phyloP scores from a whole-genome alignment of 164 flowering plant genomes.

The Akebia trifoliata region DNA sequence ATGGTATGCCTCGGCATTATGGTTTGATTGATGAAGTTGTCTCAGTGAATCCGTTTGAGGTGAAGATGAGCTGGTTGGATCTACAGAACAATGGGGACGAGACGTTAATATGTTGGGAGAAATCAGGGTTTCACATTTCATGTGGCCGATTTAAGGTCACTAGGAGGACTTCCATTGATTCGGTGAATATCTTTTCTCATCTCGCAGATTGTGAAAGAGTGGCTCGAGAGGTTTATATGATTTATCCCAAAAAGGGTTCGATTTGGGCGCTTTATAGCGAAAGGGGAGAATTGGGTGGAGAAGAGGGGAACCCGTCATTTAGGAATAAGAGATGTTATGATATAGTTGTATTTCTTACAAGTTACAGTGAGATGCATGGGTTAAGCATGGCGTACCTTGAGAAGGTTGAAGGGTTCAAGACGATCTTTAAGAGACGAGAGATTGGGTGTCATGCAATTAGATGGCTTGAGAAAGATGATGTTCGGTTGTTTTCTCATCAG shows the following conservation, averaged over 20 bases:
- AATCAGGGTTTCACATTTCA: slow-evolving; percentile 41
- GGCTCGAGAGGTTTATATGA: slow-evolving; percentile 66
- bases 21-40: slow-evolving; percentile 67
- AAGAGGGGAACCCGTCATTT: slow-evolving; percentile 14
- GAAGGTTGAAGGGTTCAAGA: slow-evolving; percentile 74
- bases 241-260: slow-evolving; percentile 83
- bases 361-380: slow-evolving; percentile 73
- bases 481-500: slow-evolving; percentile 70
- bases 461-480: slow-evolving; percentile 58
- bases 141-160: slow-evolving; percentile 75
- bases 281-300: slow-evolving; percentile 19
- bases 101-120: slow-evolving; percentile 32
- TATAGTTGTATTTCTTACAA: slow-evolving; percentile 63
- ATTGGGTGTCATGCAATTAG: slow-evolving; percentile 65
- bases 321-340: slow-evolving; percentile 38
- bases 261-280: slow-evolving; percentile 81
- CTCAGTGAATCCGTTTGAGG: slow-evolving; percentile 63
- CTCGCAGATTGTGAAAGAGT: slow-evolving; percentile 69
- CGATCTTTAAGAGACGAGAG: slow-evolving; percentile 68
- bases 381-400: slow-evolving; percentile 86
- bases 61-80: slow-evolving; percentile 74
- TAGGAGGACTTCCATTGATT: slow-evolving; percentile 32
- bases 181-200: slow-evolving; percentile 77
- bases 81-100: slow-evolving; percentile 46
- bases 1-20: slow-evolving; percentile 93